Evolutionary conservation across 2,329 filamentous ascomycete species (phyloP).

Genomic region (Aspergillus luchuensis): DNA sequence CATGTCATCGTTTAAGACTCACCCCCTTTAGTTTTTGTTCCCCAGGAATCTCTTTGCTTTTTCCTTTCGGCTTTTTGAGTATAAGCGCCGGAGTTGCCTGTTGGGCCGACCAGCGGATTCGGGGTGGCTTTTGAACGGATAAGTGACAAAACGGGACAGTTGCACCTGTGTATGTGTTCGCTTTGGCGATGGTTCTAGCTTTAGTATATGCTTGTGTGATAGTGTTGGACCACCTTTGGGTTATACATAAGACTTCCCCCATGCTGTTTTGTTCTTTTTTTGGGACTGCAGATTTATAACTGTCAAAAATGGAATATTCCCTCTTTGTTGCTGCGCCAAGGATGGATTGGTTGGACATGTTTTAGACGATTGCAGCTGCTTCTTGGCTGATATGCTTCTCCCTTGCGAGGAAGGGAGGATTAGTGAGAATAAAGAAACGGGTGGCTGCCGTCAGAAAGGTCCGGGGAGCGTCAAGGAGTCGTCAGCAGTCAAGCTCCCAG

Average conservation of each 20-base stretch:
- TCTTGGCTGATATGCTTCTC: not conserved
- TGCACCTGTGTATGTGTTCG: not conserved
- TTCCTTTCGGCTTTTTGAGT: not conserved
- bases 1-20: not conserved
- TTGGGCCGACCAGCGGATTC: not conserved
- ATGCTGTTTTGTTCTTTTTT: not conserved
- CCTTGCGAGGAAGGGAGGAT: not conserved
- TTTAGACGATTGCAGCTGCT: not conserved
- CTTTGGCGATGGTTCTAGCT: not conserved
- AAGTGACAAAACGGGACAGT: not conserved
- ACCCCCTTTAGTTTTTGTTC: not conserved
- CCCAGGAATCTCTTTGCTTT: not conserved
- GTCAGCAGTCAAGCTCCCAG: not conserved
- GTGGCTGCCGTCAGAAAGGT: not conserved
- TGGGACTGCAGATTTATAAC: not conserved
- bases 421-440: not conserved
- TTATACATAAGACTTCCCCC: not conserved
- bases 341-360: not conserved
- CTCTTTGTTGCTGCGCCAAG: not conserved
- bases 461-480: not conserved
- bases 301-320: constrained; percentile 4
- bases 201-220: not conserved
- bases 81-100: not conserved
- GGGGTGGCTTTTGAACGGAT: not conserved
- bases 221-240: not conserved